phyloP scores from a whole-genome alignment of 495 filamentous ascomycete species.

The Paragyromitra xinjiangensis region DNA sequence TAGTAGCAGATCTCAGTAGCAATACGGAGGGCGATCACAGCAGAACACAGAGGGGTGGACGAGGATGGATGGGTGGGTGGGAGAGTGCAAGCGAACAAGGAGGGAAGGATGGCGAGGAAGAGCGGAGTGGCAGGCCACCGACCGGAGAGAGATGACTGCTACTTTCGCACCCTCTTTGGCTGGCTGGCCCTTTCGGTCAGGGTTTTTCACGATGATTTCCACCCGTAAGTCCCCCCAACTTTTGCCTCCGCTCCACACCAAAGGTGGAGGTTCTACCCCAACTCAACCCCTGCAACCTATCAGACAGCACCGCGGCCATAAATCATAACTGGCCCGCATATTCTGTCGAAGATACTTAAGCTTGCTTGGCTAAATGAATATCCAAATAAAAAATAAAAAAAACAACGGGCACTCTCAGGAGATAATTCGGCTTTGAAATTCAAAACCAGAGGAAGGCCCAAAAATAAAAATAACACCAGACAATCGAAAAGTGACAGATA shows the following conservation, averaged over 20 bases:
- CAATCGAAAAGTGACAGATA: conserved; percentile 51
- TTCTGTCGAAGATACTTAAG: conserved; percentile 25
- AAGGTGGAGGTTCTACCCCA: conserved; percentile 51
- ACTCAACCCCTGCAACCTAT: conserved; percentile 53
- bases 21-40: conserved; percentile 46
- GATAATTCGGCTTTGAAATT: conserved; percentile 23
- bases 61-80: conserved; percentile 45
- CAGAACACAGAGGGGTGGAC: conserved; percentile 37
- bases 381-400: not conserved
- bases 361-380: conserved; percentile 12
- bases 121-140: conserved; percentile 49
- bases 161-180: conserved; percentile 56
- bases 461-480: conserved; percentile 42
- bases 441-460: conserved; percentile 22
- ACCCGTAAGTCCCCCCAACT: conserved; percentile 44
- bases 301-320: conserved; percentile 47
- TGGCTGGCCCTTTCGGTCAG: conserved; percentile 51
- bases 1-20: conserved; percentile 50
- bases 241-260: conserved; percentile 48
- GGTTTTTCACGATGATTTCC: conserved; percentile 56
- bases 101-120: conserved; percentile 49
- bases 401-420: conserved; percentile 19
- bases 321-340: conserved; percentile 41
- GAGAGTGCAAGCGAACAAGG: conserved; percentile 55
- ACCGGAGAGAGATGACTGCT: conserved; percentile 50